Evolutionary conservation across 2,329 filamentous ascomycete genomes (phyloP).

Genomic region (Ascochyta clinopodiicola): DNA sequence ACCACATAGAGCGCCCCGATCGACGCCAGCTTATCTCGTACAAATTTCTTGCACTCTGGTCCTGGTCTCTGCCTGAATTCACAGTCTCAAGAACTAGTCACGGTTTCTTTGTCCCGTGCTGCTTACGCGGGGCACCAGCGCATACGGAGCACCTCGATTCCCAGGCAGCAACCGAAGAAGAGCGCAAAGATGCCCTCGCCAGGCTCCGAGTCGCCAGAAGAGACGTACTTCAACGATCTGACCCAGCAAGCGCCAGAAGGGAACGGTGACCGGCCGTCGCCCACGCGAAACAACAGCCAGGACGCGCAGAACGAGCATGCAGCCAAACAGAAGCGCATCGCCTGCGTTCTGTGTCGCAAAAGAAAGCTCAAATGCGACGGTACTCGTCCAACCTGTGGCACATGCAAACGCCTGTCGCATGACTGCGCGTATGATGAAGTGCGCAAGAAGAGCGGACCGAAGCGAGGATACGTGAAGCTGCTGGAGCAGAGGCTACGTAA

Average conservation of each 20-base stretch:
- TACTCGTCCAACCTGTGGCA: constrained; percentile 81
- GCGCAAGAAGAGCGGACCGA: constrained; percentile 91
- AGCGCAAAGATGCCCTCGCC: constrained; percentile 37
- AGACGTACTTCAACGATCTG: constrained; percentile 64
- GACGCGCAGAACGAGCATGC: constrained; percentile 54
- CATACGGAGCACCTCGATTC: constrained; percentile 11
- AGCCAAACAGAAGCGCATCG: constrained; percentile 76
- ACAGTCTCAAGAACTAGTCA: background rate
- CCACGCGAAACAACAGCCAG: constrained; percentile 49
- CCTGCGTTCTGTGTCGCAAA: constrained; percentile 92
- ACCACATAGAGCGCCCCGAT: background rate
- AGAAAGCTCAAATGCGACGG: constrained; percentile 93
- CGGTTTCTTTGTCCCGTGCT: background rate
- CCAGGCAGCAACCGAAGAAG: background rate
- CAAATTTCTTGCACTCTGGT: background rate
- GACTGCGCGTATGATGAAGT: constrained; percentile 91
- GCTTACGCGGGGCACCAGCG: constrained; percentile 13
- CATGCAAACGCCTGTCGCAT: constrained; percentile 85
- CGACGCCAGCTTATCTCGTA: constrained; percentile 2
- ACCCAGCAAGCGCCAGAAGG: constrained; percentile 51
- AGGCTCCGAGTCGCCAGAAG: constrained; percentile 50
- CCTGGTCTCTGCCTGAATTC: background rate
- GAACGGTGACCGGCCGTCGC: constrained; percentile 33
- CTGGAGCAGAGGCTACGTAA: constrained; percentile 90
- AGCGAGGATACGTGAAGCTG: constrained; percentile 92